Evolutionary conservation across 2,329 filamentous ascomycete genomes (phyloP).

Genomic region (Cordyceps cicadae): DNA sequence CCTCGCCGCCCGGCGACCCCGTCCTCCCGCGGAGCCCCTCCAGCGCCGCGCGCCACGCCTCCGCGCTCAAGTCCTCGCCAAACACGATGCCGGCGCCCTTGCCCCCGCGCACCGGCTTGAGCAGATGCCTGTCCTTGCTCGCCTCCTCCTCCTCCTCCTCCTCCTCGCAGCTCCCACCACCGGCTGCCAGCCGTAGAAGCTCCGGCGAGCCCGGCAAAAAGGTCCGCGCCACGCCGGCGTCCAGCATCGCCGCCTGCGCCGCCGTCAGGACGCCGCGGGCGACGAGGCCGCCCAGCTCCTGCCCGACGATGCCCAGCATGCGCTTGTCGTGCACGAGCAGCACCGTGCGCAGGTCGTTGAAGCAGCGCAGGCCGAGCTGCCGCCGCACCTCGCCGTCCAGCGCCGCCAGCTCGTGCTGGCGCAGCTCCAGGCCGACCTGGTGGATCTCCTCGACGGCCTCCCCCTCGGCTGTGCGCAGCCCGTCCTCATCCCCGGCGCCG

Average conservation of each 20-base stretch:
- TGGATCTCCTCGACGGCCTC: slow-evolving; percentile 26
- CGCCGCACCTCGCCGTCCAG: slow-evolving; percentile 18
- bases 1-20: slow-evolving; percentile 12
- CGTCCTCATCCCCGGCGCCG: too few species aligned
- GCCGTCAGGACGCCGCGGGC: slow-evolving; percentile 19
- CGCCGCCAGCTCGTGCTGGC: slow-evolving; percentile 18
- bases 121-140: too few species aligned
- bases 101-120: slow-evolving; percentile 31
- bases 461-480: too few species aligned
- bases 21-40: neutral
- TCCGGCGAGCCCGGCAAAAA: slow-evolving; percentile 23
- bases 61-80: slow-evolving; percentile 25
- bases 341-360: slow-evolving; percentile 34
- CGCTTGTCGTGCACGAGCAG: slow-evolving; percentile 35
- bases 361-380: slow-evolving; percentile 28
- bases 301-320: slow-evolving; percentile 31
- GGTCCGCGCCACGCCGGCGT: slow-evolving; percentile 26
- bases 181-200: slow-evolving; percentile 10
- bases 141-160: too few species aligned
- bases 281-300: slow-evolving; percentile 25
- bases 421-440: slow-evolving; percentile 32
- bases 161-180: too few species aligned
- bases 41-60: neutral
- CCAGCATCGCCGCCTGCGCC: slow-evolving; percentile 20
- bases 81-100: slow-evolving; percentile 33